Conservation (phyloP, 2,329 filamentous ascomycete species). For the Exophiala phaeomuriformis region DNA sequence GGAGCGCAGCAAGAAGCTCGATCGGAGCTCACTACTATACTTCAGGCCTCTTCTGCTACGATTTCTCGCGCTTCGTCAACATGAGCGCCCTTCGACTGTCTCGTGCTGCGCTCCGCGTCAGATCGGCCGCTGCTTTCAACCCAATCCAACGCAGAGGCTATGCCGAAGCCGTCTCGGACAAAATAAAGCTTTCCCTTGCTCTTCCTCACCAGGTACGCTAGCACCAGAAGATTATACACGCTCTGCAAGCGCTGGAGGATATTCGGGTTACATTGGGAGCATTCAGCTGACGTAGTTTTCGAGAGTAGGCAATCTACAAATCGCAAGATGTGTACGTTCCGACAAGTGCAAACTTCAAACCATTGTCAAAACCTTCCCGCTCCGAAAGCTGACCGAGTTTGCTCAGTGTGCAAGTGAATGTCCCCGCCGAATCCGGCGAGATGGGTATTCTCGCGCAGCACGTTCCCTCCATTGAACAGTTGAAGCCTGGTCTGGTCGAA, state of each 20-base stretch:
- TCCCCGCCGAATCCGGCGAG: conserved; percentile 93
- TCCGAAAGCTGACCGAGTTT: conserved; percentile 30
- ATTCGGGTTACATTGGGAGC: background rate
- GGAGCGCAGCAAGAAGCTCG: conserved; percentile 12
- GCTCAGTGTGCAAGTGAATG: conserved; percentile 84
- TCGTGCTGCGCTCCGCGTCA: conserved; percentile 71
- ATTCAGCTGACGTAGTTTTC: conserved; percentile 26
- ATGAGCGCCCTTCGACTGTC: conserved; percentile 96
- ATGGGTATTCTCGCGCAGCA: conserved; percentile 99
- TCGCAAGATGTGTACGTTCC: conserved; percentile 60
- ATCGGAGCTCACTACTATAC: conserved; percentile 15
- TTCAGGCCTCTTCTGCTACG: background rate
- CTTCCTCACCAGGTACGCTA: conserved; percentile 92
- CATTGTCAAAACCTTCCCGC: background rate
- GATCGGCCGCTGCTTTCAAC: conserved; percentile 66
- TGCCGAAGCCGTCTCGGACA: conserved; percentile 78
- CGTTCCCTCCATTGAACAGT: conserved; percentile 96
- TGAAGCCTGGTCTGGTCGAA: conserved; percentile 93
- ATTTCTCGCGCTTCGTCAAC: conserved; percentile 35
- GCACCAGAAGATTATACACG: background rate
- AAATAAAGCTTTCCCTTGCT: conserved; percentile 97
- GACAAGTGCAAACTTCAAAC: background rate
- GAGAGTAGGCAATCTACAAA: conserved; percentile 59
- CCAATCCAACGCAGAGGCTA: conserved; percentile 83
- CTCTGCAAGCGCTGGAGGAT: conserved; percentile 6